These are phyloP conservation scores for Didymella pomorum DNA, from an alignment of 2,329 filamentous ascomycete species.

Conservation along the genomic window DNA sequence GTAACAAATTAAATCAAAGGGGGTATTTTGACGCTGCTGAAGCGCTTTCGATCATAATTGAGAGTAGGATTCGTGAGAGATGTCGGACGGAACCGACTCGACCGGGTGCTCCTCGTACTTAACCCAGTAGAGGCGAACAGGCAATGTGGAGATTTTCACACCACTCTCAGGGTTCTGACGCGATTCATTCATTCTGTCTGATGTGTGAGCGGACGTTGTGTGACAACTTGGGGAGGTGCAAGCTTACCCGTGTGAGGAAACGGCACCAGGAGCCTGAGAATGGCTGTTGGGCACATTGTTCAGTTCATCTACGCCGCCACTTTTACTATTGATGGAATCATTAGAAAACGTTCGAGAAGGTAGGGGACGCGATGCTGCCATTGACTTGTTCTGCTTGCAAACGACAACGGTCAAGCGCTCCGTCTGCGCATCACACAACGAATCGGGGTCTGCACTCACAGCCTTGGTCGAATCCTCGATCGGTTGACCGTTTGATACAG, in stretches of 20 bases:
- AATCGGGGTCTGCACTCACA: slow-evolving; percentile 52
- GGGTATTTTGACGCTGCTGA: slow-evolving; percentile 56
- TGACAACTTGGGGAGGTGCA: background rate
- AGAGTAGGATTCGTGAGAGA: slow-evolving; percentile 59
- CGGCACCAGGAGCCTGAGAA: slow-evolving; percentile 48
- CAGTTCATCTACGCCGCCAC: slow-evolving; percentile 58
- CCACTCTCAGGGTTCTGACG: slow-evolving; percentile 30
- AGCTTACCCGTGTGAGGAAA: slow-evolving; percentile 43
- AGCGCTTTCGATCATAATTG: slow-evolving; percentile 60
- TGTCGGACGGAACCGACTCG: slow-evolving; percentile 54
- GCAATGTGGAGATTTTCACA: slow-evolving; percentile 29
- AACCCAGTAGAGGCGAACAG: slow-evolving; percentile 57
- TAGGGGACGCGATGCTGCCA: slow-evolving; percentile 43
- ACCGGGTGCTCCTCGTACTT: slow-evolving; percentile 58
- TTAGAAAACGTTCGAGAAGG: slow-evolving; percentile 62
- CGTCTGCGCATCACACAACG: slow-evolving; percentile 63
- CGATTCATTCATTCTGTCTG: slow-evolving; percentile 29
- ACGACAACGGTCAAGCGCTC: slow-evolving; percentile 63
- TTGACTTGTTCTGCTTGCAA: slow-evolving; percentile 50
- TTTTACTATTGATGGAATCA: slow-evolving; percentile 62
- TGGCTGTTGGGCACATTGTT: slow-evolving; percentile 52
- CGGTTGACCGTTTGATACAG: slow-evolving; percentile 37
- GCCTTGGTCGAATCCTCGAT: slow-evolving; percentile 41
- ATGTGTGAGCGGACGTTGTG: slow-evolving; percentile 2
- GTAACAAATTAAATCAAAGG: slow-evolving; percentile 57